Evolutionary conservation across 768 basidiomycete genomes (phyloP).

Genomic region (Leucocoprinus birnbaumii): DNA sequence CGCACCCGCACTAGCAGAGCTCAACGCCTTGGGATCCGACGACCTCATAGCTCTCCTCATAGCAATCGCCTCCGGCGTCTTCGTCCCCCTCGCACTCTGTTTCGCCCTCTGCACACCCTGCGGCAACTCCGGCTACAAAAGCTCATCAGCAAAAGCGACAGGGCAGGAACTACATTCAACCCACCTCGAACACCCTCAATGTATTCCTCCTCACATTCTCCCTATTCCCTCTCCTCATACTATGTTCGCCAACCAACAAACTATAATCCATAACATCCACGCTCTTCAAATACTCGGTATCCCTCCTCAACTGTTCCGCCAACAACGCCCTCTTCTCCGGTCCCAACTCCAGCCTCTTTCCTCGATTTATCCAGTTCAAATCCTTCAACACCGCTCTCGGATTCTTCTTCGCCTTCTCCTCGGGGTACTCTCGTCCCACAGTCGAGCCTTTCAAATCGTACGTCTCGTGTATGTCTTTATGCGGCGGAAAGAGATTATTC

Average conservation of each 20-base stretch:
- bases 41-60: slow-evolving; percentile 84
- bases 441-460: slow-evolving; percentile 97
- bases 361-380: slow-evolving; percentile 90
- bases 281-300: slow-evolving; percentile 79
- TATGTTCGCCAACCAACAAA: slow-evolving; percentile 91
- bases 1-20: background rate
- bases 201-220: slow-evolving; percentile 92
- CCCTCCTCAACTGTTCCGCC: slow-evolving; percentile 86
- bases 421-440: slow-evolving; percentile 83
- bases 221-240: slow-evolving; percentile 83
- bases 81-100: slow-evolving; percentile 53
- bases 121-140: slow-evolving; percentile 64
- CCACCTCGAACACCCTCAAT: slow-evolving; percentile 86
- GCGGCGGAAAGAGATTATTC: slow-evolving; percentile 98
- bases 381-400: slow-evolving; percentile 93
- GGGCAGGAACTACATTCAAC: slow-evolving; percentile 23
- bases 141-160: slow-evolving; percentile 4
- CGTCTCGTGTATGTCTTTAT: slow-evolving; percentile 96
- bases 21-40: slow-evolving; percentile 75
- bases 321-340: slow-evolving; percentile 92
- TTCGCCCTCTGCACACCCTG: slow-evolving; percentile 51
- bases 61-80: slow-evolving; percentile 74
- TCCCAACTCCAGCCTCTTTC: slow-evolving; percentile 80
- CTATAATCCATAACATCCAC: slow-evolving; percentile 97
- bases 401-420: slow-evolving; percentile 76